A percentile compares a stretch with the other conserved stretches of the same genome.
These are phyloP conservation scores for Lepidium africanum DNA, from an alignment of 345 rosid species.

Conservation along the genomic window DNA sequence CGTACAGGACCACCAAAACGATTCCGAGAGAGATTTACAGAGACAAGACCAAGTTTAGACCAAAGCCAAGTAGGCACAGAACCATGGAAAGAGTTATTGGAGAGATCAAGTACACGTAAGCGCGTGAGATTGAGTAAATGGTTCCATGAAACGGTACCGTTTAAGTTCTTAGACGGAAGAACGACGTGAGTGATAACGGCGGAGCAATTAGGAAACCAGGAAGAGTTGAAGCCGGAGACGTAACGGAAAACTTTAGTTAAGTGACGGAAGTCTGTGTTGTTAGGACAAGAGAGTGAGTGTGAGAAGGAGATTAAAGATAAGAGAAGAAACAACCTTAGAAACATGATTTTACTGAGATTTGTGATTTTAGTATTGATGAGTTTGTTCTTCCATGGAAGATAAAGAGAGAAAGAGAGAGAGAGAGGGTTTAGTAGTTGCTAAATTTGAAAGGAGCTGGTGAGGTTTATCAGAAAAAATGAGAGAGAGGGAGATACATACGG, in stretches of 20 bases:
- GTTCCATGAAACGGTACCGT: constrained; percentile 67
- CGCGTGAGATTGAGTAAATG: constrained; percentile 45
- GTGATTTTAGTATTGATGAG: background rate
- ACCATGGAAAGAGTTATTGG: constrained; percentile 65
- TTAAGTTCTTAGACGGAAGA: constrained; percentile 53
- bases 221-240: constrained; percentile 59
- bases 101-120: constrained; percentile 54
- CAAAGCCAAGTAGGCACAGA: constrained; percentile 65
- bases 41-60: constrained; percentile 36
- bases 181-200: constrained; percentile 35
- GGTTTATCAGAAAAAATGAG: constrained; percentile 9
- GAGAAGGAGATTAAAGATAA: constrained; percentile 34
- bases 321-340: constrained; percentile 29
- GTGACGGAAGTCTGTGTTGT: constrained; percentile 33
- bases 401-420: background rate
- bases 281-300: constrained; percentile 33
- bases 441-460: constrained; percentile 13
- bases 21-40: constrained; percentile 45
- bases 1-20: constrained; percentile 49
- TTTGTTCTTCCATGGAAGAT: constrained; percentile 24
- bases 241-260: constrained; percentile 51
- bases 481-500: background rate
- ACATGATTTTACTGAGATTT: constrained; percentile 5
- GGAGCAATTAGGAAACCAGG: constrained; percentile 60
- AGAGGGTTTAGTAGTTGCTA: constrained; percentile 1